Evolutionary conservation across 2,329 filamentous ascomycete genomes (phyloP).

Genomic region (Aspergillus sp.): DNA sequence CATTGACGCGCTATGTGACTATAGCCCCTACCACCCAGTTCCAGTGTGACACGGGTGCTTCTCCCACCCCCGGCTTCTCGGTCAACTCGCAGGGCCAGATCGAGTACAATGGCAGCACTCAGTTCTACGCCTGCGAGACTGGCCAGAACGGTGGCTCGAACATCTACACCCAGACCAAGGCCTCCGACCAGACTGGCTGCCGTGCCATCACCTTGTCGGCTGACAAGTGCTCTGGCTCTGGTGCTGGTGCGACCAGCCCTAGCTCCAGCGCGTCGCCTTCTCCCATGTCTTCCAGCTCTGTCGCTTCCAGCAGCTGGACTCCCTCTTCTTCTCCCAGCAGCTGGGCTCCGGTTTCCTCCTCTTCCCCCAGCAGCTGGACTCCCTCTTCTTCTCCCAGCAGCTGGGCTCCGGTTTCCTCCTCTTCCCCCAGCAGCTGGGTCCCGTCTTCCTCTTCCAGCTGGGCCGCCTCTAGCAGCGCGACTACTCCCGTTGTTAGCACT

Average conservation of each 20-base stretch:
- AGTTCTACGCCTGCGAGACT: slow-evolving; percentile 56
- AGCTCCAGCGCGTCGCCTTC: slow-evolving; percentile 7
- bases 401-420: slow-evolving; percentile 2
- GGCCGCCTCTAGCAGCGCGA: slow-evolving; percentile 1
- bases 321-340: not conserved
- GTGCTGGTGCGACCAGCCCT: slow-evolving; percentile 11
- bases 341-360: not conserved
- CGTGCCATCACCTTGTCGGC: slow-evolving; percentile 25
- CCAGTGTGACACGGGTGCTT: slow-evolving; percentile 52
- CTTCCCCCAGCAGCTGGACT: not conserved
- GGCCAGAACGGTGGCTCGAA: slow-evolving; percentile 33
- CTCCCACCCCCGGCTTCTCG: slow-evolving; percentile 48
- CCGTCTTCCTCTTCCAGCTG: not conserved
- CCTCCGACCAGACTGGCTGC: slow-evolving; percentile 24
- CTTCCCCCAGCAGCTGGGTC: slow-evolving; percentile 2
- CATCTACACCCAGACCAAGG: slow-evolving; percentile 32
- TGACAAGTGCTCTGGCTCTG: slow-evolving; percentile 27
- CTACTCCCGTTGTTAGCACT: not conserved
- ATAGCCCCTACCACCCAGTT: slow-evolving; percentile 50
- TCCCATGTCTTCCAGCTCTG: slow-evolving; percentile 3
- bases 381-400: not conserved
- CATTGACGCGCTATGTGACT: not conserved
- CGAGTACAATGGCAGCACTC: slow-evolving; percentile 42
- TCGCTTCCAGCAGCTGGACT: not conserved
- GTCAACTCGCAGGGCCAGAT: slow-evolving; percentile 48